Evolutionary conservation across 78 protist species (phyloP).

Genomic region (Dictyostelium firmibasis): DNA sequence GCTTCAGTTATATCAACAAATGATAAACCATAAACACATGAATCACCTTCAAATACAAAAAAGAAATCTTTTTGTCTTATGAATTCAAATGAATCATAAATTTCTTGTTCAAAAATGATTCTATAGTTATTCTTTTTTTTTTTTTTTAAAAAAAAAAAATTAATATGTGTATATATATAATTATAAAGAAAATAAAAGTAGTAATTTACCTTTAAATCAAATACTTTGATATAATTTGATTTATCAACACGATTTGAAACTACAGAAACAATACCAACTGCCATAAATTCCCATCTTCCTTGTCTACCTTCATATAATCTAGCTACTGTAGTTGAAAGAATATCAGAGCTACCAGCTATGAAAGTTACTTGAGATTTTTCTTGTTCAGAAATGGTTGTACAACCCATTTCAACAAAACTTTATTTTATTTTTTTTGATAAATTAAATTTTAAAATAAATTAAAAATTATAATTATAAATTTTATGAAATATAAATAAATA

Average conservation of each 20-base stretch:
- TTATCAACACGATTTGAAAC: constrained; percentile 55
- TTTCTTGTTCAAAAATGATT: constrained; percentile 77
- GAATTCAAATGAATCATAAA: constrained; percentile 70
- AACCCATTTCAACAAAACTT: constrained; percentile 24
- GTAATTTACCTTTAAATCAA: constrained; percentile 42
- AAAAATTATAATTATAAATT: not conserved
- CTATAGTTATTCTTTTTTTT: not conserved
- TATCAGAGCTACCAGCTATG: constrained; percentile 34
- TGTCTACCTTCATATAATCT: constrained; percentile 62
- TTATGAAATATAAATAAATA: not conserved
- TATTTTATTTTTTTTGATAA: not conserved
- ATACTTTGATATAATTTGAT: constrained; percentile 34
- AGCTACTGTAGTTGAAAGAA: constrained; percentile 59
- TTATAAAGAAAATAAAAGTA: not conserved
- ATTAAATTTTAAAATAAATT: not conserved
- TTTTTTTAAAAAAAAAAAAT: not conserved
- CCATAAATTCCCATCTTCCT: constrained; percentile 70
- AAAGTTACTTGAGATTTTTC: constrained; percentile 35
- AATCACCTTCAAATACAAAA: constrained; percentile 82
- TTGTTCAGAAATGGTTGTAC: constrained; percentile 34
- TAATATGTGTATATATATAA: not conserved
- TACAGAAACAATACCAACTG: constrained; percentile 47
- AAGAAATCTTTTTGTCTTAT: constrained; percentile 56
- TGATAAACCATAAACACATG: constrained; percentile 71
- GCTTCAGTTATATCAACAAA: constrained; percentile 80